A percentile compares a stretch with the other conserved stretches of the same genome.
These are phyloP conservation scores for Hypoxylon sp. DNA, from an alignment of 2,329 filamentous ascomycete genomes.

Conservation along the genomic window DNA sequence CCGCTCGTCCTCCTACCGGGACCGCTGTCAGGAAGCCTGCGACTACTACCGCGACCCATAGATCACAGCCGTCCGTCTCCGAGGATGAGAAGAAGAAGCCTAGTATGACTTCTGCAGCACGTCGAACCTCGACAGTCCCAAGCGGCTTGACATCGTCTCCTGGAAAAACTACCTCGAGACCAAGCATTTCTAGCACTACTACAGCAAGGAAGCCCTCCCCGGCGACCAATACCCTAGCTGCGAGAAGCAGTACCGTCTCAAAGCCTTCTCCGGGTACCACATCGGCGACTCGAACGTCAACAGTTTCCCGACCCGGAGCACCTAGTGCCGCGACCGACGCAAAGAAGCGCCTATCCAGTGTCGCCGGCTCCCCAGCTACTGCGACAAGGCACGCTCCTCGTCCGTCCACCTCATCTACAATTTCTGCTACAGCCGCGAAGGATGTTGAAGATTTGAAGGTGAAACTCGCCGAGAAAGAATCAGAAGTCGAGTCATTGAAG, in stretches of 20 bases:
- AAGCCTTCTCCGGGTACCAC: slow-evolving; percentile 57
- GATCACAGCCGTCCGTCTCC: slow-evolving; percentile 64
- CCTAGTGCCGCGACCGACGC: slow-evolving; percentile 63
- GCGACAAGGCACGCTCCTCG: slow-evolving; percentile 61
- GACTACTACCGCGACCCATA: slow-evolving; percentile 60
- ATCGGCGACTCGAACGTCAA: slow-evolving; percentile 43
- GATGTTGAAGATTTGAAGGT: slow-evolving; percentile 73
- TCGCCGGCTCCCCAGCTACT: slow-evolving; percentile 58
- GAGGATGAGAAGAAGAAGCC: slow-evolving; percentile 66
- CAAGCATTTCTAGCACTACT: slow-evolving; percentile 54
- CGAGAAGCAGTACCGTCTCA: slow-evolving; percentile 55
- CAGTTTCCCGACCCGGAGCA: slow-evolving; percentile 56
- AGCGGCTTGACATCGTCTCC: slow-evolving; percentile 57
- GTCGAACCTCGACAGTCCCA: slow-evolving; percentile 62
- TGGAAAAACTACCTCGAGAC: slow-evolving; percentile 55
- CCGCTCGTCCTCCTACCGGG: slow-evolving; percentile 62
- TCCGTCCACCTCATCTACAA: slow-evolving; percentile 57
- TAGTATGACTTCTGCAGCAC: slow-evolving; percentile 57
- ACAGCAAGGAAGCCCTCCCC: slow-evolving; percentile 54
- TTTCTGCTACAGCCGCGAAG: slow-evolving; percentile 64
- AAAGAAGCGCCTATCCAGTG: slow-evolving; percentile 71
- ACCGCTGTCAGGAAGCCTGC: slow-evolving; percentile 56
- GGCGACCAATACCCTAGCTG: slow-evolving; percentile 48
- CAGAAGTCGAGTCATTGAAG: slow-evolving; percentile 71
- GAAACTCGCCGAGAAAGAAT: slow-evolving; percentile 71